Evolutionary conservation across 768 basidiomycete genomes (phyloP).

Genomic region (Neoboletus magnificus): DNA sequence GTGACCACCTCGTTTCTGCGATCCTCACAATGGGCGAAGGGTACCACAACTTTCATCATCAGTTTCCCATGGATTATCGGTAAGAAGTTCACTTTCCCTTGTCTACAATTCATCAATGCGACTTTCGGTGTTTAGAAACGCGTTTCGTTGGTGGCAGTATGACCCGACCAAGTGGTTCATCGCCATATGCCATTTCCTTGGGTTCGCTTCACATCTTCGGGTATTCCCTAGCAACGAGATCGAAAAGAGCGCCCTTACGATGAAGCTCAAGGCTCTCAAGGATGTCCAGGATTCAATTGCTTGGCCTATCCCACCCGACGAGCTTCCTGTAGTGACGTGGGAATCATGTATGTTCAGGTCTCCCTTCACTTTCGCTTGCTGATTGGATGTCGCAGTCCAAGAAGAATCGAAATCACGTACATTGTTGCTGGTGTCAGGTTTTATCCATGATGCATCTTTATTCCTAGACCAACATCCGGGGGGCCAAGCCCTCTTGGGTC

Average conservation of each 20-base stretch:
- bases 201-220: conserved; percentile 78
- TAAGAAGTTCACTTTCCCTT: neutral
- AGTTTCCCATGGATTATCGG: conserved; percentile 75
- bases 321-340: conserved; percentile 79
- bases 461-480: conserved; percentile 82
- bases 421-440: conserved; percentile 76
- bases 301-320: conserved; percentile 57
- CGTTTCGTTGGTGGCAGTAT: conserved; percentile 69
- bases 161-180: conserved; percentile 84
- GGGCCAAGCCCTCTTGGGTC: conserved; percentile 55
- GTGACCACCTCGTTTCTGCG: conserved; percentile 79
- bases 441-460: conserved; percentile 78
- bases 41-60: conserved; percentile 78
- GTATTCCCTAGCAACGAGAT: conserved; percentile 89
- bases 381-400: conserved; percentile 45
- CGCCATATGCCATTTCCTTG: conserved; percentile 52
- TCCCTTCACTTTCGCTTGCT: neutral
- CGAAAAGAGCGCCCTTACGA: conserved; percentile 73
- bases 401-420: conserved; percentile 61
- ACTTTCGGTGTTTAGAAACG: conserved; percentile 46
- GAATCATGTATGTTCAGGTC: conserved; percentile 58
- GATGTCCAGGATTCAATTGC: conserved; percentile 54
- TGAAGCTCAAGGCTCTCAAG: conserved; percentile 77
- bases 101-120: conserved; percentile 5
- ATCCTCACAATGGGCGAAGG: conserved; percentile 73